A percentile compares a stretch with the other conserved stretches of the same genome.
Evolutionary conservation across 2,329 filamentous ascomycete genomes (phyloP).

Genomic region (Microcyclospora pomicola): DNA sequence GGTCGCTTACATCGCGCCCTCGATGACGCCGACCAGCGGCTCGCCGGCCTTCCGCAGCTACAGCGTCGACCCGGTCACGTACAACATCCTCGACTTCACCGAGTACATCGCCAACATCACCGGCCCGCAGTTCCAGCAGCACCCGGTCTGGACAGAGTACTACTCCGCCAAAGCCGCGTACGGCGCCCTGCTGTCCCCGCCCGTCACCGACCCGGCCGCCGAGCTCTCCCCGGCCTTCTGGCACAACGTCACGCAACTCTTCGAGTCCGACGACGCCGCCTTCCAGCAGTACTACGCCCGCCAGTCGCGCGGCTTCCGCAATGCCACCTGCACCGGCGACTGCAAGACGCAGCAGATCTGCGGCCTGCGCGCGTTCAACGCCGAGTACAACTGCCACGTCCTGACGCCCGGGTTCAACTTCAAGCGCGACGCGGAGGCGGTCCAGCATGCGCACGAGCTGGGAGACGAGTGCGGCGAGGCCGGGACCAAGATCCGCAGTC

Average conservation of each 20-base stretch:
- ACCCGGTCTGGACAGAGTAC: conserved; percentile 40
- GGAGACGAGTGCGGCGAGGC: no score
- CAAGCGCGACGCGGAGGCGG: neutral
- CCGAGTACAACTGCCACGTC: neutral
- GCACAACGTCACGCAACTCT: conserved; percentile 41
- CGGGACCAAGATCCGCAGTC: no score
- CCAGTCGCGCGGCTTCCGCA: neutral
- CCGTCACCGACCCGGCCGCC: conserved; percentile 20
- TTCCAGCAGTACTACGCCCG: conserved; percentile 31
- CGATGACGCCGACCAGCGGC: conserved; percentile 41
- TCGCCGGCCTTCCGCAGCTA: conserved; percentile 46
- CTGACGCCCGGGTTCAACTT: conserved; percentile 3
- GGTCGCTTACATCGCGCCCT: conserved; percentile 42
- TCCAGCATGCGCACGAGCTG: no score
- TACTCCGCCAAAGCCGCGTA: conserved; percentile 45
- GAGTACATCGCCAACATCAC: conserved; percentile 36
- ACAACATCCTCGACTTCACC: conserved; percentile 39
- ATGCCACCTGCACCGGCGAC: neutral
- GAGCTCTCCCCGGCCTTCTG: conserved; percentile 46
- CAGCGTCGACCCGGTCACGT: conserved; percentile 43
- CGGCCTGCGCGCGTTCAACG: neutral
- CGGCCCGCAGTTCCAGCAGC: conserved; percentile 8
- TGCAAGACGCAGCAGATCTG: conserved; percentile 1
- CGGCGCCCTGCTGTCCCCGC: conserved; percentile 23
- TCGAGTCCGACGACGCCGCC: conserved; percentile 30